Evolutionary conservation across 306 rosid genomes (phyloP).

Genomic region (Lotus japonicus): DNA sequence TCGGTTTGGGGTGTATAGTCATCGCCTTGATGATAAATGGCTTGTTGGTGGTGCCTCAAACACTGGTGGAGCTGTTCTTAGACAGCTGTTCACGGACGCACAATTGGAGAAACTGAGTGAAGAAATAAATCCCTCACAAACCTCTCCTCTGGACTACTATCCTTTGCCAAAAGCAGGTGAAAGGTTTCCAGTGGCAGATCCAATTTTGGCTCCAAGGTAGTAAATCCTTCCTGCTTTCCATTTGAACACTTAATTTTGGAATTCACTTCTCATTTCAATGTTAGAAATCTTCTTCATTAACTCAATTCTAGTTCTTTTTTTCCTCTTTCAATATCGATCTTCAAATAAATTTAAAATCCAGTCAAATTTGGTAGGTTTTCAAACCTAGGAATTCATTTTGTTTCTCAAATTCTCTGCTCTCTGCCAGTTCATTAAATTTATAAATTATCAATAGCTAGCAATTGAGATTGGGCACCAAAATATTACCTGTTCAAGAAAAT

Average conservation of each 20-base stretch:
- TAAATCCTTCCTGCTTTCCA: not conserved
- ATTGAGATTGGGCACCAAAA: not conserved
- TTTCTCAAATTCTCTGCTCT: not conserved
- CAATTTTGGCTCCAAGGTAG: constrained; percentile 73
- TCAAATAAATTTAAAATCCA: not conserved
- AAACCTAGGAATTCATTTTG: not conserved
- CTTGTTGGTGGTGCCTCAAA: constrained; percentile 98
- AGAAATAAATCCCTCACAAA: constrained; percentile 61
- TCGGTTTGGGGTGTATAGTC: constrained; percentile 89
- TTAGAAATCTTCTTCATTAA: not conserved
- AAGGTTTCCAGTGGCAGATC: constrained; percentile 86
- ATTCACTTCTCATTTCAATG: not conserved
- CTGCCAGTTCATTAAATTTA: not conserved
- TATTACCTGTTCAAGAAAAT: not conserved
- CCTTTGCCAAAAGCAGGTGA: constrained; percentile 78
- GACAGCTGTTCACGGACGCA: constrained; percentile 69
- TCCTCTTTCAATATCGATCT: not conserved
- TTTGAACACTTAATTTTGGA: not conserved
- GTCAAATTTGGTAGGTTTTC: not conserved
- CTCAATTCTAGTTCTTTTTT: not conserved
- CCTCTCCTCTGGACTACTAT: constrained; percentile 68
- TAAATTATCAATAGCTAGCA: not conserved
- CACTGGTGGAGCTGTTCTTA: constrained; percentile 87
- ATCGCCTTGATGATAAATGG: constrained; percentile 96
- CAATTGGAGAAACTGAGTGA: constrained; percentile 60